These are phyloP conservation scores for Striga asiatica DNA, from an alignment of 257 asterid species.

Conservation along the genomic window DNA sequence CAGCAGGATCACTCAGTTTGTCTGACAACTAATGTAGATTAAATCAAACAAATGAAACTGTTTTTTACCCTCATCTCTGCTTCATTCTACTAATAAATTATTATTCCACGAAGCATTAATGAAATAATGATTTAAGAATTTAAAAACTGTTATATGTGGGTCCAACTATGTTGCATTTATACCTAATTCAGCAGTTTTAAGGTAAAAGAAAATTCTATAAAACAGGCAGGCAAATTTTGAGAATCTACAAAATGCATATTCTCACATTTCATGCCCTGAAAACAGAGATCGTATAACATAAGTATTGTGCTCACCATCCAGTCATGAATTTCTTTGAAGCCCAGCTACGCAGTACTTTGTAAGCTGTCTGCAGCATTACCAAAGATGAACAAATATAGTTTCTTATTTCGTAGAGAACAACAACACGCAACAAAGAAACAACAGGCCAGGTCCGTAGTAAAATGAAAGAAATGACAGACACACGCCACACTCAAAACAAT, in stretches of 20 bases:
- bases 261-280: background rate
- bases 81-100: background rate
- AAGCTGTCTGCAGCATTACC: slow-evolving; percentile 59
- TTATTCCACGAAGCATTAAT: too few species aligned
- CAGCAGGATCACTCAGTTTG: slow-evolving; percentile 6
- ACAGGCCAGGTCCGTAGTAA: background rate
- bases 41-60: slow-evolving; percentile 10
- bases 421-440: background rate
- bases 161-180: background rate
- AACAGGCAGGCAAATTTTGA: background rate
- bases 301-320: slow-evolving; percentile 59
- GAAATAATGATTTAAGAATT: background rate
- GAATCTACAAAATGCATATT: background rate
- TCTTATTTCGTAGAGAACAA: slow-evolving; percentile 2
- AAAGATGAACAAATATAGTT: slow-evolving; percentile 8
- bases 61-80: background rate
- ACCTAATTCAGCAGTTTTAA: background rate
- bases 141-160: background rate
- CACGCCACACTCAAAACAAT: too few species aligned
- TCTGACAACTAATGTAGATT: background rate
- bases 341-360: slow-evolving; percentile 94
- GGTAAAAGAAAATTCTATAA: background rate
- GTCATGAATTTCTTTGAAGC: slow-evolving; percentile 96
- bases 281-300: slow-evolving; percentile 4
- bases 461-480: background rate